Evolutionary conservation across 1,284 basidiomycete genomes (phyloP).

Genomic region (Ganoderma resinaceum): DNA sequence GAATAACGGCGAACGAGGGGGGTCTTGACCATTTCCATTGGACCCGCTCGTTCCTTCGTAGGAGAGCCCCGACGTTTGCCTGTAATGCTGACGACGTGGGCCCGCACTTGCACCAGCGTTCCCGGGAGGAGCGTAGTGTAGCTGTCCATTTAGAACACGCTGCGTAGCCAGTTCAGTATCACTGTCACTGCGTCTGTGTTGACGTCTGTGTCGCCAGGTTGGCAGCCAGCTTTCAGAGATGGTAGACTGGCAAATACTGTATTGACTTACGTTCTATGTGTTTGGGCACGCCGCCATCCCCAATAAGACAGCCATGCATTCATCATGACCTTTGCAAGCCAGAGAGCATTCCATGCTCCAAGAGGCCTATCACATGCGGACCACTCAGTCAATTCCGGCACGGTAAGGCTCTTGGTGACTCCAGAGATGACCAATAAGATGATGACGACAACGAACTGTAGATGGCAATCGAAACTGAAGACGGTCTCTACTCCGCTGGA

Average conservation of each 20-base stretch:
- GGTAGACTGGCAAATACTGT: background rate
- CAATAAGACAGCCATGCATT: conserved; percentile 63
- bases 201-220: background rate
- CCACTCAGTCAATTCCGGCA: conserved; percentile 61
- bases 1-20: conserved; percentile 29
- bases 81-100: conserved; percentile 5
- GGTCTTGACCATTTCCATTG: conserved; percentile 7
- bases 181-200: conserved; percentile 8
- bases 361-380: conserved; percentile 70
- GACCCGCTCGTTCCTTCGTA: conserved; percentile 19
- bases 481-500: background rate
- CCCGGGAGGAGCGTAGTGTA: conserved; percentile 14
- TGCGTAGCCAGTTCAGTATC: conserved; percentile 26
- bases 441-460: conserved; percentile 52
- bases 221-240: background rate
- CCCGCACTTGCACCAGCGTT: background rate
- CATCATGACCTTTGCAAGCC: conserved; percentile 65
- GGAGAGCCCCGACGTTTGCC: conserved; percentile 16
- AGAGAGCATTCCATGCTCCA: conserved; percentile 75
- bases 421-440: conserved; percentile 60
- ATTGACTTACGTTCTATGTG: conserved; percentile 32
- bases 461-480: background rate
- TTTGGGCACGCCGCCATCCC: conserved; percentile 61
- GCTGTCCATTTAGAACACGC: conserved; percentile 19
- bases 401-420: conserved; percentile 55